Evolutionary conservation across 2,329 filamentous ascomycete species (phyloP).

Genomic region (Neofusicoccum laricinum): DNA sequence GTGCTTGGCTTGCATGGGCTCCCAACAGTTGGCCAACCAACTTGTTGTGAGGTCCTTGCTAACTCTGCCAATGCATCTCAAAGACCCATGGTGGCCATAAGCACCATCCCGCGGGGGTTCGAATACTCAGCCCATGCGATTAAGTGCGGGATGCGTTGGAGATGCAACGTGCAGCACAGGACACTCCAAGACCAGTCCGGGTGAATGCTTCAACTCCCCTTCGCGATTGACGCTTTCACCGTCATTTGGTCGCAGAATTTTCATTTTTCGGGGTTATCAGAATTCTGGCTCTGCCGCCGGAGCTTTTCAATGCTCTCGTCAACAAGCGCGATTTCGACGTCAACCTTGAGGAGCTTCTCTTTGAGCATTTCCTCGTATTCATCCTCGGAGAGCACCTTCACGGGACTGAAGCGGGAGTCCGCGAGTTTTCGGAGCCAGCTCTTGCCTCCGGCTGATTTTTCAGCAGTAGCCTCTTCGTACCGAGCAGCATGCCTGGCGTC

Average conservation of each 20-base stretch:
- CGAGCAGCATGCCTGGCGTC: conserved; percentile 31
- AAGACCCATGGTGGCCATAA: no score
- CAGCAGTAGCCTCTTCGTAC: conserved; percentile 18
- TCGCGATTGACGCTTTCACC: no score
- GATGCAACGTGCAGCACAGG: no score
- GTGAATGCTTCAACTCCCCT: background rate
- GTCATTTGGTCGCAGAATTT: background rate
- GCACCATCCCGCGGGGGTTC: no score
- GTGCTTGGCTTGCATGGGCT: no score
- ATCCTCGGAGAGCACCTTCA: conserved; percentile 67
- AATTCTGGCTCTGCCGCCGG: conserved; percentile 23
- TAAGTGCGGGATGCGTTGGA: no score
- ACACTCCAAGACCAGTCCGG: no score
- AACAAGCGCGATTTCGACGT: conserved; percentile 74
- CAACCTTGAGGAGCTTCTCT: conserved; percentile 68
- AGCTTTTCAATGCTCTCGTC: conserved; percentile 69
- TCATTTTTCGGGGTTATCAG: background rate
- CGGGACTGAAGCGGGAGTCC: conserved; percentile 67
- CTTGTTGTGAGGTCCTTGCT: no score
- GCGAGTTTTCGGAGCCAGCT: conserved; percentile 50
- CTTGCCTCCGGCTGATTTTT: conserved; percentile 34
- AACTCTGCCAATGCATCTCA: no score
- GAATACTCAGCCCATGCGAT: no score
- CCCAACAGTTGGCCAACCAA: no score
- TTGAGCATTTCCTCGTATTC: conserved; percentile 69